Percentiles rank a stretch among this genome's conserved stretches.
These are phyloP conservation scores for Paecilomyces formosus DNA, from an alignment of 2,329 filamentous ascomycete genomes.

Conservation along the genomic window DNA sequence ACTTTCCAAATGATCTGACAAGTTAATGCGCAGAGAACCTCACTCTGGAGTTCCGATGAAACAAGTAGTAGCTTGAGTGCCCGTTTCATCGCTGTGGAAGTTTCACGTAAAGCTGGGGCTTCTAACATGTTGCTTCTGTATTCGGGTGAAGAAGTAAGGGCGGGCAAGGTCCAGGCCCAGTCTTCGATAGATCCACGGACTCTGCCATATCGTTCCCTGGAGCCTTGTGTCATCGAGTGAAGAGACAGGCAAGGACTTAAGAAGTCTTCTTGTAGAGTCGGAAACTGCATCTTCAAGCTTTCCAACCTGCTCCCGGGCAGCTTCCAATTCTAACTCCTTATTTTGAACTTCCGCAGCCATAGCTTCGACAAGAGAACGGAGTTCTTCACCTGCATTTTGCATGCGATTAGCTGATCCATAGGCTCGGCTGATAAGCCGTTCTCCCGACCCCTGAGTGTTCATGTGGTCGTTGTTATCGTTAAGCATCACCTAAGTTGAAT, in stretches of 20 bases:
- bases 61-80: neutral
- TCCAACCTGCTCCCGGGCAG: neutral
- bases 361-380: neutral
- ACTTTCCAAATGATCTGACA: neutral
- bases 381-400: neutral
- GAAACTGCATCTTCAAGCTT: neutral
- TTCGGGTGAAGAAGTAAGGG: neutral
- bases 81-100: neutral
- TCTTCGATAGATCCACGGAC: neutral
- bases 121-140: neutral
- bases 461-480: neutral
- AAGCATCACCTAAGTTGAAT: too few species aligned
- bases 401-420: neutral
- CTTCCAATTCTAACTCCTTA: neutral
- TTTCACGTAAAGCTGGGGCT: neutral
- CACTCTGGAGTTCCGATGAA: neutral
- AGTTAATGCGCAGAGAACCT: neutral
- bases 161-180: neutral
- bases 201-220: neutral
- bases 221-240: neutral
- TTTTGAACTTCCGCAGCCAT: neutral
- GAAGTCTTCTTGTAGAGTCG: neutral
- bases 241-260: neutral
- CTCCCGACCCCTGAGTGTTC: neutral
- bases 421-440: neutral